Conservation (phyloP, 768 basidiomycete genomes). For the Aureoboletus auriporus region DNA sequence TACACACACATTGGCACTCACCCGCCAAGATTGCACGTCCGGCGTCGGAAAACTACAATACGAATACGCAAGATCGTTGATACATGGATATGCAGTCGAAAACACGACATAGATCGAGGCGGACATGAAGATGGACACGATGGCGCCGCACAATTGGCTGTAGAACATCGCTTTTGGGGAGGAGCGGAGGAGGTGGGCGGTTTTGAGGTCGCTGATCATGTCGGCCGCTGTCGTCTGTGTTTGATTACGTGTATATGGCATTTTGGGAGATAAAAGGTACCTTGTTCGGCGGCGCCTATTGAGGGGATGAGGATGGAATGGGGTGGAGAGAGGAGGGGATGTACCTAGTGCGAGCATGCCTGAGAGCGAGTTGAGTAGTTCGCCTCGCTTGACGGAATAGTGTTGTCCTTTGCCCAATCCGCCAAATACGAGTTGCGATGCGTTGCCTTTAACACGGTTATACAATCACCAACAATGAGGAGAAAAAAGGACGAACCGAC, state of each 20-base stretch:
- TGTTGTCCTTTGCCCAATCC: conserved; percentile 50
- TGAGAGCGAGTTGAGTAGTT: conserved; percentile 20
- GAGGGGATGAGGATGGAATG: not conserved
- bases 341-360: conserved; percentile 23
- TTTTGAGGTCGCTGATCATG: conserved; percentile 67
- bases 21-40: conserved; percentile 24
- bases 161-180: conserved; percentile 63
- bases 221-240: conserved; percentile 37
- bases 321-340: not conserved
- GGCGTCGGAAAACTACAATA: conserved; percentile 21
- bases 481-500: conserved; percentile 30
- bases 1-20: conserved; percentile 1
- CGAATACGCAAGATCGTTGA: conserved; percentile 26
- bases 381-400: conserved; percentile 12
- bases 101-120: conserved; percentile 59
- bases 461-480: not conserved
- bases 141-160: conserved; percentile 53
- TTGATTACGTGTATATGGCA: not conserved
- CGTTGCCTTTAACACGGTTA: conserved; percentile 26
- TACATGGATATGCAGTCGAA: conserved; percentile 59
- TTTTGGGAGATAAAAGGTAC: not conserved
- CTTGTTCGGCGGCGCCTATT: conserved; percentile 23
- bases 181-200: conserved; percentile 63
- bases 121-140: conserved; percentile 58
- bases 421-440: conserved; percentile 63